Base-by-base conservation (phyloP, 768 basidiomycete genomes). In the Daedalea quercina region DNA sequence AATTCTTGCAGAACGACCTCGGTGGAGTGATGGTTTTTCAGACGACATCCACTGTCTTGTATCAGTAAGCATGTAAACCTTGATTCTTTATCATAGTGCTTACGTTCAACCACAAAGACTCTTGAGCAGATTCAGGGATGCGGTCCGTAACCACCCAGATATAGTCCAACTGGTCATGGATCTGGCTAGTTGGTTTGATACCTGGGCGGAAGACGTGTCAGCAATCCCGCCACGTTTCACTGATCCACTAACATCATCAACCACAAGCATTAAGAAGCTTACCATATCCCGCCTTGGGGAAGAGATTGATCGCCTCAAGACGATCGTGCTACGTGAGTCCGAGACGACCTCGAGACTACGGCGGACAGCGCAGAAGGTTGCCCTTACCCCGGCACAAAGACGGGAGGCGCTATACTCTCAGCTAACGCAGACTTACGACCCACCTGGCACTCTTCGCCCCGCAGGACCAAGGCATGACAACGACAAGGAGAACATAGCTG, bases 391-490 rank as follows among this genome's bases (percentile, higher is more conserved):
- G 43, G 47, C 20, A 47, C 49, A 44, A 25, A 52, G n/a, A 40
- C 35, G 12, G 22, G 19, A 49, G 40, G 12, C 51, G 47, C 9
- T 40, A 52, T 11, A 20, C 41, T 3, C 46, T 25, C 40, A 43
- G 24, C 41, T 51, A 25, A 24, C 41, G 2, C 50, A 60, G 47
- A 54, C 55, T 7, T 61, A 61, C 55, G 55, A 50, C 9, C 58
- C 56, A 22, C 62, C 55, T 4, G 56, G 58, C 13, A 33, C 60
- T 0, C 65, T 77, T 1, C 76, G 78, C 11, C 25, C 49, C 1
- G 73, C 69, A 0, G 83, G 83, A 0, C 73, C 76, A 0, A 76
- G 87, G 1, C 87, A 90, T 54, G 80, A 90, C 61, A 90, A 89
- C 51, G 87, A 88, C 57, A 70, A 66, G 43, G 62, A 66, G 23